These are phyloP conservation scores for Alternaria panax DNA, from an alignment of 2,329 filamentous ascomycete genomes.

Conservation along the genomic window DNA sequence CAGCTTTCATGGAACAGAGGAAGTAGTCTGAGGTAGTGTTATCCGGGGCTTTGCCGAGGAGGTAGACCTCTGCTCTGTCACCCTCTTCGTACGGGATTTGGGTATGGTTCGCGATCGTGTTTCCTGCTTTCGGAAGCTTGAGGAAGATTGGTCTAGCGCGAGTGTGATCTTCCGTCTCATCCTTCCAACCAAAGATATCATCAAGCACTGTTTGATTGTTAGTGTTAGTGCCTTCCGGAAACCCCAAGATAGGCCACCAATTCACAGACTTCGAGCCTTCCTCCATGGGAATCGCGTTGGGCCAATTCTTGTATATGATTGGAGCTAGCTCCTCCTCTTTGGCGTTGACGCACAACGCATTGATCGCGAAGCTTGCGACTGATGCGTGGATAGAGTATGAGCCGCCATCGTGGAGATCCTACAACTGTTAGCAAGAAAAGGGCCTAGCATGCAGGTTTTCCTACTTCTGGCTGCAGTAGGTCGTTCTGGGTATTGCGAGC, in stretches of 20 bases:
- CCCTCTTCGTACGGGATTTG: not conserved
- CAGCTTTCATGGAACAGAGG: slow-evolving; percentile 13
- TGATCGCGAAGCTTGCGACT: slow-evolving; percentile 13
- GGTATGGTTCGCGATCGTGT: slow-evolving; percentile 16
- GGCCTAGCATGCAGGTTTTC: not conserved
- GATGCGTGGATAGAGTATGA: slow-evolving; percentile 12
- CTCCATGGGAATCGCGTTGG: slow-evolving; percentile 7
- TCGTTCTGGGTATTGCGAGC: slow-evolving; percentile 9
- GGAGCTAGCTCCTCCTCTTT: slow-evolving; percentile 11
- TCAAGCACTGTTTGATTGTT: slow-evolving; percentile 14
- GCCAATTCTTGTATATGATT: slow-evolving; percentile 12
- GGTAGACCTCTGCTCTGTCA: slow-evolving; percentile 10
- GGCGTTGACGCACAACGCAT: slow-evolving; percentile 9
- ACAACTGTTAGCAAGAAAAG: not conserved
- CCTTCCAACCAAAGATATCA: slow-evolving; percentile 11
- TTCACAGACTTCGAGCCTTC: slow-evolving; percentile 9
- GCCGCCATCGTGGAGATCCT: slow-evolving; percentile 11
- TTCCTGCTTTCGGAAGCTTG: slow-evolving; percentile 12
- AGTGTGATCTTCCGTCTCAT: slow-evolving; percentile 7
- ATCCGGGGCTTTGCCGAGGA: slow-evolving; percentile 13
- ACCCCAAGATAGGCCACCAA: slow-evolving; percentile 13
- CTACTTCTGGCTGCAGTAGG: slow-evolving; percentile 9
- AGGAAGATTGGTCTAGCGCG: slow-evolving; percentile 14
- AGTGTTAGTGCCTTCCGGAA: slow-evolving; percentile 5
- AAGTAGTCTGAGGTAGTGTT: slow-evolving; percentile 12